A percentile compares a stretch with the other conserved stretches of the same genome.
Conservation (phyloP, 2,329 filamentous ascomycete genomes). For the Kalmusia sp. region DNA sequence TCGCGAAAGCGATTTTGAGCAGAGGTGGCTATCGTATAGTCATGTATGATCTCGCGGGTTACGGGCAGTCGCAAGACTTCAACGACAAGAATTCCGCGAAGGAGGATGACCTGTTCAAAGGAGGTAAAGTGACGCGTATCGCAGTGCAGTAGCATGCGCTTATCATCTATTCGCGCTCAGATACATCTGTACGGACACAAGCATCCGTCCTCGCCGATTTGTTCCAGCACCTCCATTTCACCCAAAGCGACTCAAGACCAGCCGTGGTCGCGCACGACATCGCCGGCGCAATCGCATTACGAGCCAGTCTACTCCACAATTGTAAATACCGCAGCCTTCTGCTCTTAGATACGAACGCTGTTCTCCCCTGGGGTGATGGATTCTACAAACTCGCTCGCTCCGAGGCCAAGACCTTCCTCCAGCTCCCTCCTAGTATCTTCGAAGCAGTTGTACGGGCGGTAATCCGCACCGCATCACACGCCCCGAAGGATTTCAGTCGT, state of each 20-base stretch:
- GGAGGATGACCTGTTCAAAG: background rate
- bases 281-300: constrained; percentile 1
- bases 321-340: background rate
- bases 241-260: background rate
- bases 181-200: constrained; percentile 4
- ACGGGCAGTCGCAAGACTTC: constrained; percentile 1
- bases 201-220: background rate
- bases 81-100: background rate
- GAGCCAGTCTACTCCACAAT: background rate
- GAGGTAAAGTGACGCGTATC: background rate
- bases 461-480: constrained; percentile 2
- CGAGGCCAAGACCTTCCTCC: background rate
- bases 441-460: constrained; percentile 2
- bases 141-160: background rate
- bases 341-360: constrained; percentile 4
- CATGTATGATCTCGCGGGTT: constrained; percentile 4
- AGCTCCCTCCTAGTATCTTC: constrained; percentile 1
- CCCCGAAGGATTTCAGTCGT: background rate
- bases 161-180: background rate
- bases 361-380: constrained; percentile 8
- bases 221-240: background rate
- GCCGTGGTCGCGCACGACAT: constrained; percentile 7
- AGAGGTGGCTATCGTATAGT: background rate
- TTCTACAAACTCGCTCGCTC: constrained; percentile 6
- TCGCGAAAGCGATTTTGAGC: background rate